These are phyloP conservation scores for Pulveroboletus sp. DNA, from an alignment of 1,284 basidiomycete species.

Conservation along the genomic window DNA sequence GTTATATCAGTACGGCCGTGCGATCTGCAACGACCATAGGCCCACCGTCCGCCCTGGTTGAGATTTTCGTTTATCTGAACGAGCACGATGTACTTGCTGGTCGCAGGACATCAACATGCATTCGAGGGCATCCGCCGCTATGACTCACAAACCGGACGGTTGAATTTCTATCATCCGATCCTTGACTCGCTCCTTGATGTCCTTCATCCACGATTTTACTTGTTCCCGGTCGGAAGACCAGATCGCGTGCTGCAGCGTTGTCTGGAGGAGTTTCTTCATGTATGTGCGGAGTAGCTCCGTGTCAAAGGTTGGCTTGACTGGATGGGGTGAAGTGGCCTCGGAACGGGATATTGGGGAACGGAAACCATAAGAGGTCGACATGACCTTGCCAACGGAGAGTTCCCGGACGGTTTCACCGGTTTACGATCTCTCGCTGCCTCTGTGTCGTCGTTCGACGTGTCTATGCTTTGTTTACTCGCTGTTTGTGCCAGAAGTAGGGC, in stretches of 20 bases:
- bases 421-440: not conserved
- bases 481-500: conserved; percentile 17
- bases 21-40: conserved; percentile 1
- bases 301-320: conserved; percentile 59
- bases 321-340: conserved; percentile 36
- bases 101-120: conserved; percentile 21
- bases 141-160: conserved; percentile 74
- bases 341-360: conserved; percentile 39
- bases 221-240: conserved; percentile 72
- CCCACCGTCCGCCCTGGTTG: conserved; percentile 77
- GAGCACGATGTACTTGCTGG: conserved; percentile 79
- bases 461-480: conserved; percentile 25
- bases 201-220: conserved; percentile 74
- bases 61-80: conserved; percentile 81
- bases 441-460: no score
- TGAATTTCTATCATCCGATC: conserved; percentile 81
- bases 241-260: conserved; percentile 59
- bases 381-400: conserved; percentile 4
- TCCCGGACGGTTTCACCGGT: not conserved
- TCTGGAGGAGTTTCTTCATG: conserved; percentile 74
- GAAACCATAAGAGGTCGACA: conserved; percentile 34
- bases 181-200: conserved; percentile 79
- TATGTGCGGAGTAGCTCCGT: conserved; percentile 69
- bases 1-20: conserved; percentile 9
- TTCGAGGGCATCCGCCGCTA: not conserved